Evolutionary conservation across 2,329 filamentous ascomycete species (phyloP), one percentile per base, ranked within the genome.

Genomic region (Botrytis paeoniae): DNA sequence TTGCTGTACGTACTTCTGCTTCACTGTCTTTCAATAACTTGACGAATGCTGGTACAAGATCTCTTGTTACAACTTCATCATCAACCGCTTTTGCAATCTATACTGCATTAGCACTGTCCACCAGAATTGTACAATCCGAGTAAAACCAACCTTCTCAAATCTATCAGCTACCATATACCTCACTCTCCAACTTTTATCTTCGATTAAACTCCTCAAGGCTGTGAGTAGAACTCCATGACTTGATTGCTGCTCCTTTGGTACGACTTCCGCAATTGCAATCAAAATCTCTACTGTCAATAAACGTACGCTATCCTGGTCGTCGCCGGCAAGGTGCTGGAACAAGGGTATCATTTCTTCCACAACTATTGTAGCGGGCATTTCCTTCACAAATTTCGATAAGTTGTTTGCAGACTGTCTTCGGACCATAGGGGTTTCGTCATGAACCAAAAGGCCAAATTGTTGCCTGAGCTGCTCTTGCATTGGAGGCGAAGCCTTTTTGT

Each of bases 381-480:
- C 94, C 86, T 97, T 97, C 81, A 98, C 93, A 81, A 99, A 99
- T 82, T 97, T 98, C 80, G 95, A 93, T 79, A 99, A 88, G 84
- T 98, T 96, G 83, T 94, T 98, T 75, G 96, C 96, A 66, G 96
- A 93, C 84, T 98, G 95, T 86, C 96, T 92, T 84, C 96, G 92
- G 77, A 99, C 96, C 96, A 99, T 99, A 63, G 96, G 96, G 59
- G 96, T 99, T 83, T 99, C 96, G 85, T 99, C 96, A 84, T 98
- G 95, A 76, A 99, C 96, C 71, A 99, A 89, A 81, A 93, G 90
- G 74, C 93, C 91, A 79, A 98, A 99, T 81, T 98, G 94, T 83
- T 95, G 92, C 81, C 96, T 90, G 74, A 99, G 91, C 79, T 91
- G 92, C 85, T 97, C 94, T 85, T 99, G 96, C 78, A 95, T 90